Conservation (phyloP, 441 rosid genomes). For the Pelargonium myrrhifolium region DNA sequence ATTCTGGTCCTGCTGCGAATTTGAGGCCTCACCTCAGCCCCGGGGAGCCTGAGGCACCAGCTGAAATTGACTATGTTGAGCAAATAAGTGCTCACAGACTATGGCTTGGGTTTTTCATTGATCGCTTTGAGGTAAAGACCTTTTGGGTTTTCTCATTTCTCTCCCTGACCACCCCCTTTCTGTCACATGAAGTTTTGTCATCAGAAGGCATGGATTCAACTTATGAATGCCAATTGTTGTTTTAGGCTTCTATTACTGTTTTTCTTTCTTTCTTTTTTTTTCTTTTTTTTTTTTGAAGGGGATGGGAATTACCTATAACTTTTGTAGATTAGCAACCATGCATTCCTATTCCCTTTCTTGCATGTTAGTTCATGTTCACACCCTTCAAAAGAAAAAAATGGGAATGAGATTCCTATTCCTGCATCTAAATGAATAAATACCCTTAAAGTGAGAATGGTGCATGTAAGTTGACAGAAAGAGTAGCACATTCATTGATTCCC, state of each 20-base stretch:
- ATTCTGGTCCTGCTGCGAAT: constrained; percentile 88
- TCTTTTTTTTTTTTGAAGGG: background rate
- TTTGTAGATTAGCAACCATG: background rate
- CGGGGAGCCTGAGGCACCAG: constrained; percentile 78
- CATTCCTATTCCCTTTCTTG: background rate
- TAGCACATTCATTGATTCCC: background rate
- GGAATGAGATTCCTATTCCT: background rate
- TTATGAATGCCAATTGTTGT: background rate
- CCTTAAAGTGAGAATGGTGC: constrained; percentile 3
- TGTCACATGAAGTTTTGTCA: background rate
- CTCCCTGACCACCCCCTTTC: background rate
- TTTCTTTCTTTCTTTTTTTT: background rate
- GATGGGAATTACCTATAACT: background rate
- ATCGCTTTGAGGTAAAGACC: constrained; percentile 86
- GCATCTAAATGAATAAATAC: background rate
- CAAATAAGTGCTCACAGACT: constrained; percentile 93
- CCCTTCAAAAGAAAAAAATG: background rate
- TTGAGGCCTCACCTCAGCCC: constrained; percentile 91
- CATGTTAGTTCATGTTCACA: background rate
- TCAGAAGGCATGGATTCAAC: background rate
- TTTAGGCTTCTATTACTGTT: background rate
- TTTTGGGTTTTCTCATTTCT: constrained; percentile 4
- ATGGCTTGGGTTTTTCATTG: constrained; percentile 94
- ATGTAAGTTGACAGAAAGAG: background rate
- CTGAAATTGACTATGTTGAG: constrained; percentile 73